These are phyloP conservation scores for Auricularia cornea DNA, from an alignment of 768 basidiomycete genomes.

Conservation along the genomic window DNA sequence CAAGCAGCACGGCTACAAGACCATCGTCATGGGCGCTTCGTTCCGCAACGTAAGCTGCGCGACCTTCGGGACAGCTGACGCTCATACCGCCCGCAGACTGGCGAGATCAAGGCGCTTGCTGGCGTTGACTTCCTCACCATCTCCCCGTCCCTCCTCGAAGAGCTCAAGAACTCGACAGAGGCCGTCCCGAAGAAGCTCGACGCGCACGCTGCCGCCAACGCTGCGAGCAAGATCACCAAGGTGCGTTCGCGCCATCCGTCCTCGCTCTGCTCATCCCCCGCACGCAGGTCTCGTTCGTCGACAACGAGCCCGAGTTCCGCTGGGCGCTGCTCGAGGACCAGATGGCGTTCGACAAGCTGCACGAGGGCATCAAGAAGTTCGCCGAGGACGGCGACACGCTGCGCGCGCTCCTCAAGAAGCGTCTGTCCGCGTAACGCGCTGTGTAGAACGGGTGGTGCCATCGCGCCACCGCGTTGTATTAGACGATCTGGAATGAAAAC, in stretches of 20 bases:
- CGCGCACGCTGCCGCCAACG: constrained; percentile 43
- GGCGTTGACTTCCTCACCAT: constrained; percentile 99
- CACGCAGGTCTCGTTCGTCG: constrained; percentile 71
- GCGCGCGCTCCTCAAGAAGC: constrained; percentile 67
- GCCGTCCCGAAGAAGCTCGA: constrained; percentile 82
- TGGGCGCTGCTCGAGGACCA: constrained; percentile 86
- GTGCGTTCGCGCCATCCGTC: too few species aligned
- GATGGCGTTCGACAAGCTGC: constrained; percentile 99
- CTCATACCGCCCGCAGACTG: constrained; percentile 41
- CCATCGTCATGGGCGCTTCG: constrained; percentile 99
- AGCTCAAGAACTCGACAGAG: constrained; percentile 75
- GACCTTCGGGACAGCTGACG: background rate
- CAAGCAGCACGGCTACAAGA: constrained; percentile 97
- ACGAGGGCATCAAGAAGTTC: constrained; percentile 98
- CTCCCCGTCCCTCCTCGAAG: constrained; percentile 79
- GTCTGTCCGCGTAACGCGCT: constrained; percentile 23
- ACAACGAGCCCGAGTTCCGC: constrained; percentile 95
- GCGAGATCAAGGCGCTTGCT: constrained; percentile 91
- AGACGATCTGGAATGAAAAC: background rate
- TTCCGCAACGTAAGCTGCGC: constrained; percentile 82
- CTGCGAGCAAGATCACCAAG: constrained; percentile 54
- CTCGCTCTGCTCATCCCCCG: too few species aligned
- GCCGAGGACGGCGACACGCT: constrained; percentile 90
- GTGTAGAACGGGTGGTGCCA: background rate
- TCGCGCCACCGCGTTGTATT: too few species aligned